Evolutionary conservation across 2,329 filamentous ascomycete species (phyloP), one percentile per base, ranked within the genome.

Genomic region (Penicillium sp.): DNA sequence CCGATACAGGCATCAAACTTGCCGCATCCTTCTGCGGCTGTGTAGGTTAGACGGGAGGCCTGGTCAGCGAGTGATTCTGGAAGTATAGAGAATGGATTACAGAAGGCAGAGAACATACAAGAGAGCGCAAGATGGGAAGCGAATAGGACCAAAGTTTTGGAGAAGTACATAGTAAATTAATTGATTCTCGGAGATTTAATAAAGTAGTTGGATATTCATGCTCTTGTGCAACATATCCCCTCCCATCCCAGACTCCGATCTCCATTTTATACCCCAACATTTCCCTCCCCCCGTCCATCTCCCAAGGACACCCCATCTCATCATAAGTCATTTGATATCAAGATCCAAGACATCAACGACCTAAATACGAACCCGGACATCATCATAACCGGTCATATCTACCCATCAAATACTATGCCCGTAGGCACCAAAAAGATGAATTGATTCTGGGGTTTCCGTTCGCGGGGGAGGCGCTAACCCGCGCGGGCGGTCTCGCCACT

Each of bases 1-100:
- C 63, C 56, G 22, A 66, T 33, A 12, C 71, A 73, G 38, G 67
- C 66, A 38, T 62, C 61, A 2, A 61, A 58, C 12, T 44, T 50
- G 49, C 68, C 70, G 17, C 66, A 72, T 44, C 50, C 55, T 42
- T 40, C 24, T 56, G 49, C 30, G 26, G 49, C 44, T 56, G 37
- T 49, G 19, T 45, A 44, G 15, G 17, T 30, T 17, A 12, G 44
- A 28, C 10, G 24, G 17, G 24, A 19, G 22, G 7, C 51, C 51
- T 56, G 28, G 53, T 53, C n/a, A 56, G 53, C 37, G 1, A 40
- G 35, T 9, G 4, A 4, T 26, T 24, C 10, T 30, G 30, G n/a
- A 28, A 22, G 7, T 15, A 24, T 26, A 19, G 2, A 44, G 9
- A 37, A 7, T 33, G 12, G 26, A 26, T 44, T 4, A 15, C 12